phyloP scores from a whole-genome alignment of 1,284 basidiomycete species.

The Rhodotorula sp. region DNA sequence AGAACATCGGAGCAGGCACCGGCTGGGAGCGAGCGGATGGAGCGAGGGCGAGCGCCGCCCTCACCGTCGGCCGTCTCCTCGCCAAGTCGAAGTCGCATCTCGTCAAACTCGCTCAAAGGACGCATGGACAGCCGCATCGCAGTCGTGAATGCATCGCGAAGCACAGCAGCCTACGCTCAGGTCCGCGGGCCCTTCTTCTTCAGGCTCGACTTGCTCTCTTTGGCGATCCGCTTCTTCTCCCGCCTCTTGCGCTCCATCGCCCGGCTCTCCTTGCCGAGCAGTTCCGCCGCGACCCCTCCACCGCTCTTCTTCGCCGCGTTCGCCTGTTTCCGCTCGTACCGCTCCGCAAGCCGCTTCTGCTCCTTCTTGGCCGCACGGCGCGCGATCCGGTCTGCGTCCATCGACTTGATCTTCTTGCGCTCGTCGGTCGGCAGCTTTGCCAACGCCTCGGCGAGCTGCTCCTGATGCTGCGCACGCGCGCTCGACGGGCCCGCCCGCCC shows the following conservation, averaged over 20 bases:
- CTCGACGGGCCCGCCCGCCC: not conserved
- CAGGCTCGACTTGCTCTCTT: constrained; percentile 27
- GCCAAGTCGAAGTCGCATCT: not conserved
- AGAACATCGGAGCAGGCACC: constrained; percentile 5
- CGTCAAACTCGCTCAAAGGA: not conserved
- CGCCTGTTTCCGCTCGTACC: constrained; percentile 41
- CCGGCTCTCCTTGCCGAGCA: constrained; percentile 33
- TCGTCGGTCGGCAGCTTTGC: constrained; percentile 77
- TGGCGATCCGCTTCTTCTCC: constrained; percentile 37
- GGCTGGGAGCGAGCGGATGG: not conserved
- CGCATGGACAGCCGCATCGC: too few relatives aligned
- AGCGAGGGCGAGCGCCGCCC: not conserved
- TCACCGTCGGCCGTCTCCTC: not conserved
- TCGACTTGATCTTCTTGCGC: constrained; percentile 75
- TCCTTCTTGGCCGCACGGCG: constrained; percentile 74
- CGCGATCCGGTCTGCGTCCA: constrained; percentile 74
- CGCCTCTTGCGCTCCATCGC: constrained; percentile 37
- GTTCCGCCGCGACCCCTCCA: constrained; percentile 22
- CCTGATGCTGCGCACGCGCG: constrained; percentile 22
- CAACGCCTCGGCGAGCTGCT: constrained; percentile 69
- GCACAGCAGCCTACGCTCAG: not conserved
- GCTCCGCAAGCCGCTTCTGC: constrained; percentile 41
- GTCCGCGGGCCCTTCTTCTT: constrained; percentile 31
- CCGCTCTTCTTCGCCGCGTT: constrained; percentile 27
- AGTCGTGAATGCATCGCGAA: not conserved